Base-by-base conservation (phyloP, 1,139 yeast genomes). In the Diutina siamensis region DNA sequence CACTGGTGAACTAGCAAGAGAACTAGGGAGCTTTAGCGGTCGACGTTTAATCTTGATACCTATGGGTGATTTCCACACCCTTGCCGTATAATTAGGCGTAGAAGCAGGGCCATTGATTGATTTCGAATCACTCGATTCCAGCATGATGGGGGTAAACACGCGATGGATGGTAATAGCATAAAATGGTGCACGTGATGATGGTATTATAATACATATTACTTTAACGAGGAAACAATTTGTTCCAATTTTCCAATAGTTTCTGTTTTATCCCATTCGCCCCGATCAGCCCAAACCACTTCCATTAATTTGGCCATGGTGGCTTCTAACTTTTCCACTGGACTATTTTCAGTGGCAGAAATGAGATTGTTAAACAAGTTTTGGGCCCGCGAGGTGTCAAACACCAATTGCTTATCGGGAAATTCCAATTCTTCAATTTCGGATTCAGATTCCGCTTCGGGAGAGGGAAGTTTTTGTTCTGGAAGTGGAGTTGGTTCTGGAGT, bases 211-310 rank as follows among this genome's bases (percentile, higher is more conserved):
- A 18, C 18, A 19, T 35, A 35, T 7, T 20, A n/a, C 9, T 35
- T 35, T 13, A 35, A 35, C 12, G 38, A 18, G 21, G 12, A 13
- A 3, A 35, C 40, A 35, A 35, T 35, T 10, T n/a, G 12, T 5
- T 38, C 42, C 32, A 70, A 58, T 44, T 55, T 60, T 5, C 54
- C 53, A 33, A 71, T 53, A 2, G 75, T 68, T 1, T 47, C 48
- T 1, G 72, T 64, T 53, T 88, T 80, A 57, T 88, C 78, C 86
- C 95, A 81, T 5, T 64, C 60, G 45, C 68, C 62, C 46, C 95
- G 71, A 51, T 77, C 76, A 10, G 67, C 63, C 96, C 97, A 92
- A 2, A 85, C 71, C 13, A 80, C 68, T 46, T 84, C 92, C 67
- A 85, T 78, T 44, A 88, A 60, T 44, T 72, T 69, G 3, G 97